Evolutionary conservation across 345 rosid species (phyloP).

Genomic region (Microcos paniculata): DNA sequence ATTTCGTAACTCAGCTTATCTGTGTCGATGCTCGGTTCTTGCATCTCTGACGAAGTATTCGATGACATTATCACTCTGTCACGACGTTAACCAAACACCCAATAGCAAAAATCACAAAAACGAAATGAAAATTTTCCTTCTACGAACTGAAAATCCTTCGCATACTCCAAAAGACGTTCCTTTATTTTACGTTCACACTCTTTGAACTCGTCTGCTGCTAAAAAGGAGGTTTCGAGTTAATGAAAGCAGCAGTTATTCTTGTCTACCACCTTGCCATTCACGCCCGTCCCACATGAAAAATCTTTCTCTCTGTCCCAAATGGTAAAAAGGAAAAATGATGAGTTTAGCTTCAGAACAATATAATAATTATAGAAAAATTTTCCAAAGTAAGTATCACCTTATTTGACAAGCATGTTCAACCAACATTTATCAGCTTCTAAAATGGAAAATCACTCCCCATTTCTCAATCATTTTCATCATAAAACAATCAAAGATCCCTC

Average conservation of each 20-base stretch:
- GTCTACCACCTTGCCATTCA: not conserved
- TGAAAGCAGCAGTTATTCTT: not conserved
- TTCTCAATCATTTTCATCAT: not conserved
- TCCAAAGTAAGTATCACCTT: slow-evolving; percentile 6
- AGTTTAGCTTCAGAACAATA: not conserved
- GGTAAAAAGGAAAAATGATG: slow-evolving; percentile 6
- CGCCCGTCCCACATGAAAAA: not conserved
- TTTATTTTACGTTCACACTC: too few relatives aligned
- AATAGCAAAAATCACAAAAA: not conserved
- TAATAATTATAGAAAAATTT: not conserved
- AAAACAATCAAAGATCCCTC: not conserved
- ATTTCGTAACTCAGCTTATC: slow-evolving; percentile 97
- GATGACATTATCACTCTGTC: slow-evolving; percentile 31
- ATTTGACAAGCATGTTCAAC: slow-evolving; percentile 11
- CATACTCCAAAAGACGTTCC: not conserved
- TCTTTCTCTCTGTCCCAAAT: not conserved
- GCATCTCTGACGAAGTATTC: slow-evolving; percentile 53
- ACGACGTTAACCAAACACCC: not conserved
- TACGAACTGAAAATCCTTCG: not conserved
- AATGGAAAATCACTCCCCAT: not conserved
- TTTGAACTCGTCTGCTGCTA: too few relatives aligned
- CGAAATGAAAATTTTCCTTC: not conserved
- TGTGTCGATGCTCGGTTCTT: slow-evolving; percentile 94
- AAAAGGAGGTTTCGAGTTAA: too few relatives aligned
- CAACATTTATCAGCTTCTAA: not conserved